These are phyloP conservation scores for Gastrolobium bilobum DNA, from an alignment of 306 rosid species.

Conservation along the genomic window DNA sequence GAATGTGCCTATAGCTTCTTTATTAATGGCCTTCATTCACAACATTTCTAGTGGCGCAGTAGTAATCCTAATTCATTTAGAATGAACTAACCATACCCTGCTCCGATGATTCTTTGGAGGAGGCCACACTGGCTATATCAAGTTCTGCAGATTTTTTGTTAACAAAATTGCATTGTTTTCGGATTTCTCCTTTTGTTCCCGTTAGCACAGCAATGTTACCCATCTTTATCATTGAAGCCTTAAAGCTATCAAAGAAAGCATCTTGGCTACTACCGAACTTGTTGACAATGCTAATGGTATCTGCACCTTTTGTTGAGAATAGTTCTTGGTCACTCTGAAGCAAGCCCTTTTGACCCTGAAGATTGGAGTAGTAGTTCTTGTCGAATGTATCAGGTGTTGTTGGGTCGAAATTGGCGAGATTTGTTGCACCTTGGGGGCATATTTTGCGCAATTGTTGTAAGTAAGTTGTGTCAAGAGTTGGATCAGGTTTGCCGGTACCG, in stretches of 20 bases:
- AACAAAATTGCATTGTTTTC: constrained; percentile 37
- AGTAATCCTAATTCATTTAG: not conserved
- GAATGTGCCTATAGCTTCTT: not conserved
- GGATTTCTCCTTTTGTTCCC: constrained; percentile 8
- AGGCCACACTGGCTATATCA: not conserved
- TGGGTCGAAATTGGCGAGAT: not conserved
- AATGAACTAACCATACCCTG: constrained; percentile 5
- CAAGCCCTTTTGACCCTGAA: constrained; percentile 21
- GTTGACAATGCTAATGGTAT: constrained; percentile 34
- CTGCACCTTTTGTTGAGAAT: constrained; percentile 36
- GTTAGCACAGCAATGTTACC: constrained; percentile 44
- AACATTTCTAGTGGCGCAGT: too few species aligned
- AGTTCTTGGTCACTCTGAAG: constrained; percentile 46
- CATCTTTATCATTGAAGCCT: constrained; percentile 43
- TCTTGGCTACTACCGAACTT: not conserved
- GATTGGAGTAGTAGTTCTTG: constrained; percentile 37
- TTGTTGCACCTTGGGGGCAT: constrained; percentile 32
- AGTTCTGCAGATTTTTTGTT: not conserved
- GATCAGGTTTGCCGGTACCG: constrained; percentile 15
- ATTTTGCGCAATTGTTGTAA: not conserved
- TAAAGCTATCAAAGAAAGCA: constrained; percentile 21
- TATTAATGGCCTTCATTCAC: not conserved
- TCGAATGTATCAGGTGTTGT: too few species aligned
- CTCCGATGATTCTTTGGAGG: not conserved
- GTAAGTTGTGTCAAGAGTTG: constrained; percentile 35